Base-by-base conservation (phyloP, 495 filamentous ascomycete species). In the Hypomontagnella submonticulosa region DNA sequence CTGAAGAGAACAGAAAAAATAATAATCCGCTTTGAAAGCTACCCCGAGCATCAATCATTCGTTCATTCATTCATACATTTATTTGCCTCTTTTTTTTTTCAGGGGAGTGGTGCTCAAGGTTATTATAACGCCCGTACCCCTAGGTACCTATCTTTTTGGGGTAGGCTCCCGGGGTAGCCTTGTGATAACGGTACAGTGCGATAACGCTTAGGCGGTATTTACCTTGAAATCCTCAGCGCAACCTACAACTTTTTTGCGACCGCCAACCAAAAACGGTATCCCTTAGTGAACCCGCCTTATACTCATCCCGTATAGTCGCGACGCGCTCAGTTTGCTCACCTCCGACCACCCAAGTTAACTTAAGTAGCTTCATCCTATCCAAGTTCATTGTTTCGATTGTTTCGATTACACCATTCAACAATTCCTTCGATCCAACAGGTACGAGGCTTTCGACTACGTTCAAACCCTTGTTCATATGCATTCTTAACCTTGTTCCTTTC, bases 121-220 rank as follows among this genome's bases (percentile, higher is more conserved):
- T 27, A 27, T 27, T 27, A 27, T 6, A 27, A 6, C 2, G 23
- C 6, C 23, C 6, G 23, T 6, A 2, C 23, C 6, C 23, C 6
- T 27, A 2, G 6, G 6, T 27, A 6, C 6, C 6, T 3, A 27
- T 27, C n/a, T n/a, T n/a, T n/a, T n/a, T n/a, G n/a, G n/a, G n/a
- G 23, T 27, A 27, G 23, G 23, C 3, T 27, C 3, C 23, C 23
- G 23, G 23, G 3, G 3, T 27, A 42, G 37, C 27, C 40, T 56
- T 9, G 19, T 32, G 49, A 61, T 61, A 52, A 15, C 4, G 48
- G 44, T 47, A 57, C n/a, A 27, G 23, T 3, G 18, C 47, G 57
- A 61, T 61, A 61, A 61, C 52, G 57, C 58, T 61, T 44, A 16
- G 58, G 40, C 33, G 41, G 27, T 13, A 13, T 9, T 16, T 23